Evolutionary conservation across 352 stramenopile species (phyloP).

Genomic region (Phytophthora palmivora): DNA sequence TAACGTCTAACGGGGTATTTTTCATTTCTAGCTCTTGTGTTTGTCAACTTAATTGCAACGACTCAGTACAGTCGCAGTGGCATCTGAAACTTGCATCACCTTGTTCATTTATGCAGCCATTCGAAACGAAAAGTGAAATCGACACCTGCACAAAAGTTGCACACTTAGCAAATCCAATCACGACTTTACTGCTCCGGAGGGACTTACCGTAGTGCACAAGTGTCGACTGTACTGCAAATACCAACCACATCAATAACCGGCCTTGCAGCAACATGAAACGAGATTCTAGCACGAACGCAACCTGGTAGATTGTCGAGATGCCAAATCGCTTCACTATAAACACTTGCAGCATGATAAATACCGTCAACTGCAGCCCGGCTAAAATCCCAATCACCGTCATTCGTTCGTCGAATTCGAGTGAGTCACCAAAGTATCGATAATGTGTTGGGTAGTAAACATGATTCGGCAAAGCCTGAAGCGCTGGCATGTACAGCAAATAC

Average conservation of each 20-base stretch:
- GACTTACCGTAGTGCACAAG: slow-evolving; percentile 34
- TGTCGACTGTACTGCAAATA: slow-evolving; percentile 38
- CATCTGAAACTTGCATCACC: neutral
- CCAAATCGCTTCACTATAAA: slow-evolving; percentile 35
- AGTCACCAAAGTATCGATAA: slow-evolving; percentile 26
- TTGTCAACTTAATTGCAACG: neutral
- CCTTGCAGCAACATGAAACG: slow-evolving; percentile 44
- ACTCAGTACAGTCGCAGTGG: neutral
- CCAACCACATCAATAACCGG: slow-evolving; percentile 42
- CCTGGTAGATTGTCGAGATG: slow-evolving; percentile 44
- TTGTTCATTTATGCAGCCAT: slow-evolving; percentile 18
- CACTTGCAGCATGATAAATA: slow-evolving; percentile 30
- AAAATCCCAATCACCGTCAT: slow-evolving; percentile 32
- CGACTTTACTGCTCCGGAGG: neutral
- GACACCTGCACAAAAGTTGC: slow-evolving; percentile 6
- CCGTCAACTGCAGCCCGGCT: slow-evolving; percentile 15
- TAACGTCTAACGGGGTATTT: too few species aligned
- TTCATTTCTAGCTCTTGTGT: neutral
- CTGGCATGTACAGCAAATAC: slow-evolving; percentile 40
- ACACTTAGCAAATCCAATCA: neutral
- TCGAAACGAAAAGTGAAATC: slow-evolving; percentile 33
- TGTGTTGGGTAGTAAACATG: slow-evolving; percentile 36
- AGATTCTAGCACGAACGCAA: slow-evolving; percentile 59
- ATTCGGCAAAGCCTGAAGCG: slow-evolving; percentile 34
- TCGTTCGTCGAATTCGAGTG: slow-evolving; percentile 20